Percentiles rank a stretch among this genome's conserved stretches.
Conservation (phyloP, 2,329 filamentous ascomycete species). For the Chaetomiaceae sp. region DNA sequence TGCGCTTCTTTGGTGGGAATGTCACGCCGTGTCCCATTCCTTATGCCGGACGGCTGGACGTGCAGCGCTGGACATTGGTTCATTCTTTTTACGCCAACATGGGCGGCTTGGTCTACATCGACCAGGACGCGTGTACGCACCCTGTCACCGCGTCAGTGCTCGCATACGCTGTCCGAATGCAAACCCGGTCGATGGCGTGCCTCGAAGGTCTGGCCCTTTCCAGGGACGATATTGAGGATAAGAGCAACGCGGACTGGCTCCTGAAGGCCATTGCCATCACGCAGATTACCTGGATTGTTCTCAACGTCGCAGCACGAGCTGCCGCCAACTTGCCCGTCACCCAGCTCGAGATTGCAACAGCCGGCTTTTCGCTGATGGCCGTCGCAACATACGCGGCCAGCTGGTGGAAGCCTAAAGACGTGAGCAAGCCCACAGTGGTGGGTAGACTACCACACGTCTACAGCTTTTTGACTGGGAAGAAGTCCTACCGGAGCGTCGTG, state of each 20-base stretch:
- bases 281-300: not conserved
- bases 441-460: no score
- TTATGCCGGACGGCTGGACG: no score
- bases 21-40: no score
- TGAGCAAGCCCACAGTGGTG: no score
- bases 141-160: no score
- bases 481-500: no score
- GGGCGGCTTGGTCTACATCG: not conserved
- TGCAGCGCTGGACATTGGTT: not conserved
- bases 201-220: not conserved
- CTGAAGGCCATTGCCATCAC: not conserved
- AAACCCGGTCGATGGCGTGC: no score
- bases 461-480: no score
- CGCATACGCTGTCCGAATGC: no score
- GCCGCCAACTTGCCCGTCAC: not conserved
- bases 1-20: no score
- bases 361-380: not conserved
- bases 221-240: not conserved
- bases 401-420: not conserved
- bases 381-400: not conserved
- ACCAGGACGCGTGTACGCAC: no score
- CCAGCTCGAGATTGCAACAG: not conserved
- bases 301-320: not conserved
- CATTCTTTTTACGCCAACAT: not conserved
- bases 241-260: not conserved